Evolutionary conservation across 305 asterid species (phyloP).

Genomic region (Vinca major): DNA sequence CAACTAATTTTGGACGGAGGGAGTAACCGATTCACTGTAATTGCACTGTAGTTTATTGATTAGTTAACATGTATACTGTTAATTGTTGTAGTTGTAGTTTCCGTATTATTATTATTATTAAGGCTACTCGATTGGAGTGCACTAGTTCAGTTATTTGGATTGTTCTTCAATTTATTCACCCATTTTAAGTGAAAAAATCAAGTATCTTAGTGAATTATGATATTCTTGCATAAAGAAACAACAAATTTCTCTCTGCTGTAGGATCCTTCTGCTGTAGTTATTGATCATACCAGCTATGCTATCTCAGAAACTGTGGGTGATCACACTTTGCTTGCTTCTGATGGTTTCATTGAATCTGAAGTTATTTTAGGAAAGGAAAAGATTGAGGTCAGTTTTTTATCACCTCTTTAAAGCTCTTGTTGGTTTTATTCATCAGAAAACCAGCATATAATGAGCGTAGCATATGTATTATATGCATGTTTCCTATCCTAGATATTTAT

Average conservation of each 20-base stretch:
- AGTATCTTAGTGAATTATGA: background rate
- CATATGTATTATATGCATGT: background rate
- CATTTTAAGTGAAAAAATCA: background rate
- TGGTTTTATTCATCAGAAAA: background rate
- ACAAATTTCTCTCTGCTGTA: constrained; percentile 13
- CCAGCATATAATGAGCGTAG: background rate
- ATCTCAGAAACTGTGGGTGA: constrained; percentile 60
- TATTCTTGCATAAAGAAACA: background rate
- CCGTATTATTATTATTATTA: no score
- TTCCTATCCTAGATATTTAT: background rate
- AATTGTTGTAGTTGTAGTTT: no score
- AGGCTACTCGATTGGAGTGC: background rate
- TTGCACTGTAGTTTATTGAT: no score
- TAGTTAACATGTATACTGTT: no score
- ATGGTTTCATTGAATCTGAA: constrained; percentile 50
- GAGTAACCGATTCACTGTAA: no score
- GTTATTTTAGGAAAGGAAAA: constrained; percentile 60
- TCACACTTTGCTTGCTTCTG: constrained; percentile 62
- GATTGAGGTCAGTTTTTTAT: constrained; percentile 39
- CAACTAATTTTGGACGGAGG: no score
- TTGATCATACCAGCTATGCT: constrained; percentile 69
- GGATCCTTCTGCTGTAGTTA: constrained; percentile 67
- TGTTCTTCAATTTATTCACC: background rate
- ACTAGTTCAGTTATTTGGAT: background rate
- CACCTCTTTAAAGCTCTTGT: background rate